phyloP scores from a whole-genome alignment of 163 green algal species.

The Scenedesmus sp. region DNA sequence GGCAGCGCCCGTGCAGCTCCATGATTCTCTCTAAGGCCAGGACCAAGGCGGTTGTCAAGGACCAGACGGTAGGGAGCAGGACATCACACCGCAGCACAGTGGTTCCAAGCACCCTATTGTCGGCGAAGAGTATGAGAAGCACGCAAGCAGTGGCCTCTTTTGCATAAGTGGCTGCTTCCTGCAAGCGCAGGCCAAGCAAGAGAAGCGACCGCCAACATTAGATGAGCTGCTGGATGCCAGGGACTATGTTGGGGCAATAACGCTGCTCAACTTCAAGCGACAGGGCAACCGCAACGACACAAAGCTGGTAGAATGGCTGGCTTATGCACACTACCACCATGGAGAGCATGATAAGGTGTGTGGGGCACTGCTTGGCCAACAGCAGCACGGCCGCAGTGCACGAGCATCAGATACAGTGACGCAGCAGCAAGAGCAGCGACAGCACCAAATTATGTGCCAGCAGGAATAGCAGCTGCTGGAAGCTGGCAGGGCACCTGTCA shows the following conservation, averaged over 20 bases:
- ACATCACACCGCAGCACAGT: background rate
- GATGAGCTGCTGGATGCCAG: slow-evolving; percentile 76
- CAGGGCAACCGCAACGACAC: slow-evolving; percentile 61
- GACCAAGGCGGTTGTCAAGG: background rate
- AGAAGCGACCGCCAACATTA: slow-evolving; percentile 71
- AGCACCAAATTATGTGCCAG: background rate
- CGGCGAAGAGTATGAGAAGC: background rate
- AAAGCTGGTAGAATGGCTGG: slow-evolving; percentile 80
- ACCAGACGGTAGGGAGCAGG: background rate
- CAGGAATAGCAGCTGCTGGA: background rate
- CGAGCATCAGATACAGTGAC: background rate
- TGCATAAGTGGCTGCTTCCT: background rate
- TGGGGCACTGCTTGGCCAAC: background rate
- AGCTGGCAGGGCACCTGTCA: background rate
- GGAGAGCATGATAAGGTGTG: slow-evolving; percentile 84
- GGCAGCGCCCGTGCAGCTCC: background rate
- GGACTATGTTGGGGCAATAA: slow-evolving; percentile 81
- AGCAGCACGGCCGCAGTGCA: background rate
- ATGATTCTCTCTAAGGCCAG: slow-evolving; percentile 32
- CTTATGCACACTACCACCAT: slow-evolving; percentile 86
- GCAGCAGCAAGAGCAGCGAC: background rate
- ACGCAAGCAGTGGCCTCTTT: background rate
- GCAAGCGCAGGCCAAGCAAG: slow-evolving; percentile 39
- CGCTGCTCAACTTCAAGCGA: slow-evolving; percentile 77
- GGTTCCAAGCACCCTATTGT: background rate